Conservation (phyloP, 106 monocot genomes). For the Hemerocallis citrina region DNA sequence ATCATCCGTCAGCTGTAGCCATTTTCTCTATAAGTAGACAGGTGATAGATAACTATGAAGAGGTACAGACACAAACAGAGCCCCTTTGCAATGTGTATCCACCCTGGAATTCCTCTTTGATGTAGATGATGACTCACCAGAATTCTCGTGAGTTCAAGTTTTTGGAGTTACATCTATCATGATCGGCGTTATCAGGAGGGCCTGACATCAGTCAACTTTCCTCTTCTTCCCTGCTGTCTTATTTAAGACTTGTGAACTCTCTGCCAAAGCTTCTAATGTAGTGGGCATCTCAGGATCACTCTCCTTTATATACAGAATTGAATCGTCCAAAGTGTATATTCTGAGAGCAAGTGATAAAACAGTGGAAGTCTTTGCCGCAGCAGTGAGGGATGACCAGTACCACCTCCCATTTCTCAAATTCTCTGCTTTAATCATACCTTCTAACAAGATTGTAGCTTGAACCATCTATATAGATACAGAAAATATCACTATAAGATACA, state of each 20-base stretch:
- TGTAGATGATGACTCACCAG: conserved; percentile 3
- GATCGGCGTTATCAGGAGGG: conserved; percentile 16
- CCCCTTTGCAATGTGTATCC: neutral
- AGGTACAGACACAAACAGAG: neutral
- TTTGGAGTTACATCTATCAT: neutral
- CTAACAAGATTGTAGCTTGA: conserved; percentile 66
- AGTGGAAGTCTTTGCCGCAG: conserved; percentile 64
- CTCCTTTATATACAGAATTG: conserved; percentile 57
- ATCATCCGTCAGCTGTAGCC: conserved; percentile 12
- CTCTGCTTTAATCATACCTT: conserved; percentile 78
- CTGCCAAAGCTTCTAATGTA: conserved; percentile 18
- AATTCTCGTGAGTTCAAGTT: conserved; percentile 11
- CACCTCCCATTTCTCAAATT: conserved; percentile 74
- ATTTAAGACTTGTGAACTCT: conserved; percentile 19
- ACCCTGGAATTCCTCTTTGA: neutral
- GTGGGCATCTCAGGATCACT: conserved; percentile 18
- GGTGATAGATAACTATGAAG: conserved; percentile 10
- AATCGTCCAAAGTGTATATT: conserved; percentile 75
- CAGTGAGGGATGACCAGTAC: conserved; percentile 92
- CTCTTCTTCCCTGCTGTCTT: conserved; percentile 50
- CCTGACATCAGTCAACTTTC: conserved; percentile 51
- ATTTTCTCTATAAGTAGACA: neutral
- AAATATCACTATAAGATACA: neutral
- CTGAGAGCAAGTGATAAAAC: conserved; percentile 78
- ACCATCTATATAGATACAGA: conserved; percentile 53